Evolutionary conservation across 805 yeast genomes (phyloP).

Genomic region (Clavispora santaluciae): DNA sequence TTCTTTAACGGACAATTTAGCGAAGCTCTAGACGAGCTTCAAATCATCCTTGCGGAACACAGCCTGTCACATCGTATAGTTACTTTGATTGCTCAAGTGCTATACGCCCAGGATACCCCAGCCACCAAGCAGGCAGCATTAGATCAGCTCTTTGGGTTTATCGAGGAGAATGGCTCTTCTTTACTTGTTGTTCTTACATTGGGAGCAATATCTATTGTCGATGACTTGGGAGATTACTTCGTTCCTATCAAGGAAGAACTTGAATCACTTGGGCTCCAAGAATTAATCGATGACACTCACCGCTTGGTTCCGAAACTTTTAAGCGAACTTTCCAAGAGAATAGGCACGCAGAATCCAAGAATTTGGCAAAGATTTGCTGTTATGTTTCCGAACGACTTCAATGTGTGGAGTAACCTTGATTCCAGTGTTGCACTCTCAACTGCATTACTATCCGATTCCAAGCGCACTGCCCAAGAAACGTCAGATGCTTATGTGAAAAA

Average conservation of each 20-base stretch:
- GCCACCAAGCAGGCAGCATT: conserved; percentile 79
- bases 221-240: conserved; percentile 53
- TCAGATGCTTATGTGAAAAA: conserved; percentile 47
- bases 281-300: conserved; percentile 45
- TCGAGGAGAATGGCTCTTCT: conserved; percentile 62
- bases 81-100: conserved; percentile 68
- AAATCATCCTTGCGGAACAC: conserved; percentile 48
- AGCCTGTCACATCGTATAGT: conserved; percentile 64
- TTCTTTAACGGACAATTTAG: conserved; percentile 64
- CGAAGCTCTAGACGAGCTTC: conserved; percentile 63
- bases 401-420: conserved; percentile 67
- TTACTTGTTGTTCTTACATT: conserved; percentile 63
- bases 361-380: conserved; percentile 69
- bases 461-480: conserved; percentile 47
- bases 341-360: conserved; percentile 20
- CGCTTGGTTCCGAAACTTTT: conserved; percentile 57
- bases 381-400: conserved; percentile 65
- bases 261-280: conserved; percentile 41
- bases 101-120: conserved; percentile 70
- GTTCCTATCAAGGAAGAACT: conserved; percentile 68
- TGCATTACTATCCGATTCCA: conserved; percentile 47
- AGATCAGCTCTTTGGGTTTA: conserved; percentile 69
- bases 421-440: conserved; percentile 52
- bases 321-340: conserved; percentile 43
- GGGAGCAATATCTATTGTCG: conserved; percentile 73